Conservation (phyloP, 2,329 filamentous ascomycete genomes). For the Penicillium sp. region DNA sequence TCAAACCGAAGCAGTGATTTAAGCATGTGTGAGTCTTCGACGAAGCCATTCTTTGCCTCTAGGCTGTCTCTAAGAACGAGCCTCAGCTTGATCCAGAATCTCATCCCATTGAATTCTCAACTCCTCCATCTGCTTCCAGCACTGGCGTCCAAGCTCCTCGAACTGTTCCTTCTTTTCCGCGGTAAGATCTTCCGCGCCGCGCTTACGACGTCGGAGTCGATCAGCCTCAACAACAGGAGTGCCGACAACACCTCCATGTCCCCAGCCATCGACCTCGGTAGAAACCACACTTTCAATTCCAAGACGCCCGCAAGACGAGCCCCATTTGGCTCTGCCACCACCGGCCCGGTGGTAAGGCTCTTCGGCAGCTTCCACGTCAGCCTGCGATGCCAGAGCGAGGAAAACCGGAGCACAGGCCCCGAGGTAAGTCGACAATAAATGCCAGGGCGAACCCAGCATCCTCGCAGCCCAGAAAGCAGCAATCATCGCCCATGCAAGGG, state of each 20-base stretch:
- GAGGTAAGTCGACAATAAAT: constrained; percentile 70
- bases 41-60: background rate
- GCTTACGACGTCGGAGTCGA: constrained; percentile 57
- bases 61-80: background rate
- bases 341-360: constrained; percentile 56
- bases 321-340: constrained; percentile 74
- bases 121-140: constrained; percentile 46
- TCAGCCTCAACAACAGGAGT: constrained; percentile 53
- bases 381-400: constrained; percentile 67
- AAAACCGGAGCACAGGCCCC: constrained; percentile 75
- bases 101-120: constrained; percentile 41
- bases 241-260: constrained; percentile 56
- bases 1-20: background rate
- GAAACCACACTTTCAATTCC: constrained; percentile 64
- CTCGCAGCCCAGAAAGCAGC: constrained; percentile 68
- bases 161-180: constrained; percentile 36
- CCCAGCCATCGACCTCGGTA: constrained; percentile 87
- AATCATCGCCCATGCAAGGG: constrained; percentile 69
- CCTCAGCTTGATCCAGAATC: constrained; percentile 38
- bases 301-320: constrained; percentile 62
- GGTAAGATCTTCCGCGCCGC: constrained; percentile 58
- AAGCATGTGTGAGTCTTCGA: background rate
- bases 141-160: constrained; percentile 42
- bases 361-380: constrained; percentile 38
- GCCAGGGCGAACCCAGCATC: constrained; percentile 84